A percentile compares a stretch with the other conserved stretches of the same genome.
These are phyloP conservation scores for Dillenia turbinata DNA, from an alignment of 164 flowering plant species.

Conservation along the genomic window DNA sequence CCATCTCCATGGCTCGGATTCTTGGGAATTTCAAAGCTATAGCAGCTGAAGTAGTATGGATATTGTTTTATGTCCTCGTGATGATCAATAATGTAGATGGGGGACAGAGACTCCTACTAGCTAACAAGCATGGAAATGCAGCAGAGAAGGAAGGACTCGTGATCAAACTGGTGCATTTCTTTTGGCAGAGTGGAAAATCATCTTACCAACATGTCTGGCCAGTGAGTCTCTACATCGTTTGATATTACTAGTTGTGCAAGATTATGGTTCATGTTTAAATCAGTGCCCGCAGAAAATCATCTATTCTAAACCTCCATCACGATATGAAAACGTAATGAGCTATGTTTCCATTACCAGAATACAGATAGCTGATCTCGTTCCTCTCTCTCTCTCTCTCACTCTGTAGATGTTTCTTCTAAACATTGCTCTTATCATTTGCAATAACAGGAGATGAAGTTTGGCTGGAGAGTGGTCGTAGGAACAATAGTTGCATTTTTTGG, in stretches of 20 bases:
- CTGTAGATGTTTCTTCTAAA: neutral
- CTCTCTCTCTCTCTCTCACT: neutral
- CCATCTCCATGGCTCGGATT: slow-evolving; percentile 11
- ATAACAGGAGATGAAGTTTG: slow-evolving; percentile 38
- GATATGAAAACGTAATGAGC: too few relatives aligned
- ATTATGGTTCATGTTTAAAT: too few relatives aligned
- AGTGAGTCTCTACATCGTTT: slow-evolving; percentile 22
- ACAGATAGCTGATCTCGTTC: too few relatives aligned
- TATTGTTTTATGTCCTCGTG: slow-evolving; percentile 19
- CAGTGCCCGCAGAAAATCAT: too few relatives aligned
- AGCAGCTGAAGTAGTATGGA: slow-evolving; percentile 14
- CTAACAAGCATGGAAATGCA: slow-evolving; percentile 1
- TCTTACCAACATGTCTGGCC: slow-evolving; percentile 57
- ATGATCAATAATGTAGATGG: slow-evolving; percentile 15
- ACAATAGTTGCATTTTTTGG: slow-evolving; percentile 47
- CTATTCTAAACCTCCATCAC: too few relatives aligned
- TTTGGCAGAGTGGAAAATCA: slow-evolving; percentile 31
- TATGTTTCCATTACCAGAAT: too few relatives aligned
- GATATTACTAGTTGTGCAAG: neutral
- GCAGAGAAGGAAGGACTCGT: slow-evolving; percentile 15
- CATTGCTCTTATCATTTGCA: neutral
- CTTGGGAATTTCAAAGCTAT: slow-evolving; percentile 10
- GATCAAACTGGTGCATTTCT: slow-evolving; percentile 18
- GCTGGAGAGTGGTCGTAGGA: slow-evolving; percentile 48
- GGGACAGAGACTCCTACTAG: slow-evolving; percentile 38